Conservation (phyloP, 2,329 filamentous ascomycete genomes). For the Bipolaris sorokiniana region DNA sequence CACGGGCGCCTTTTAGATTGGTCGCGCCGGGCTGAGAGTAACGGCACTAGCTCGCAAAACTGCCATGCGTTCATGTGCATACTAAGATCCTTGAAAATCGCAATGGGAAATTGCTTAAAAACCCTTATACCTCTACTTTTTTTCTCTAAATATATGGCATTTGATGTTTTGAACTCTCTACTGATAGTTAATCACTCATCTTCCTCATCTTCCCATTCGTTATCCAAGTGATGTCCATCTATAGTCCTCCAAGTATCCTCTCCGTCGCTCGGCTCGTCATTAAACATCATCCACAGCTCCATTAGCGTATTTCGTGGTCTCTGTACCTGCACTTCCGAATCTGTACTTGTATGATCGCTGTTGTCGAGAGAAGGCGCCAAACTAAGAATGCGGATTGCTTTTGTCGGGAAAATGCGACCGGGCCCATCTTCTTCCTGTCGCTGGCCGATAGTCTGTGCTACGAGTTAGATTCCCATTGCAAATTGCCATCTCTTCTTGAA, state of each 20-base stretch:
- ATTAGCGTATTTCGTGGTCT: not conserved
- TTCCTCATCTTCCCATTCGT: conserved; percentile 4
- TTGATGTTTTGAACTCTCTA: too few species aligned
- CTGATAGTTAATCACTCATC: not conserved
- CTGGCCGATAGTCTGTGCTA: conserved; percentile 3
- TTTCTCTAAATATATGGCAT: not conserved
- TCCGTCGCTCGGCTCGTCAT: conserved; percentile 1
- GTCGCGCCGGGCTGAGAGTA: not conserved
- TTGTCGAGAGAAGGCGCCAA: conserved; percentile 6
- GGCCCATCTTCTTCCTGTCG: not conserved
- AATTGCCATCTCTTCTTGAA: not conserved
- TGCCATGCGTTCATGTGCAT: too few species aligned
- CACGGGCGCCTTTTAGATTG: not conserved
- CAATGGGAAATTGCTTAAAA: too few species aligned
- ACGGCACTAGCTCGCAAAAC: too few species aligned
- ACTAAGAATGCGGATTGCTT: conserved; percentile 13
- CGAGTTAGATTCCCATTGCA: not conserved
- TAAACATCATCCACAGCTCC: conserved; percentile 4
- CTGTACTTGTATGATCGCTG: not conserved
- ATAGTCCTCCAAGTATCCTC: not conserved
- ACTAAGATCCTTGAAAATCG: not conserved
- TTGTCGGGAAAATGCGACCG: conserved; percentile 8
- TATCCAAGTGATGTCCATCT: not conserved
- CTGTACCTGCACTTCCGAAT: not conserved
- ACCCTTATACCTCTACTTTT: too few species aligned